Conservation (phyloP, 2,329 filamentous ascomycete genomes). For the Juglanconis juglandina region DNA sequence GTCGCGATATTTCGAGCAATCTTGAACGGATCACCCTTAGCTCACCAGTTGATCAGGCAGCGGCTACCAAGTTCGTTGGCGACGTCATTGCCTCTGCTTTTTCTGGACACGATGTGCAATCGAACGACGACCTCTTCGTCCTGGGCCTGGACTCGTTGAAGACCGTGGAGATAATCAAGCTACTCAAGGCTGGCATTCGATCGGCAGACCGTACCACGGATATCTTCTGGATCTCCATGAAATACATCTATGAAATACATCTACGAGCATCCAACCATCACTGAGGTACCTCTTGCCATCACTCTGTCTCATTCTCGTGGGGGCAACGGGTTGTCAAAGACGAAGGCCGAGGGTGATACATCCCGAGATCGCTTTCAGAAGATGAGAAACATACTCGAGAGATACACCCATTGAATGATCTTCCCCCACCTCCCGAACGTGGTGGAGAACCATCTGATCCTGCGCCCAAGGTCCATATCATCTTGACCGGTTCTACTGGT, state of each 20-base stretch:
- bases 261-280: slow-evolving; percentile 19
- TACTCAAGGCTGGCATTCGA: slow-evolving; percentile 15
- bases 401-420: not conserved
- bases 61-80: slow-evolving; percentile 5
- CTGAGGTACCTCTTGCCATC: slow-evolving; percentile 8
- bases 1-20: slow-evolving; percentile 5
- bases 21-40: not conserved
- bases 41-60: not conserved
- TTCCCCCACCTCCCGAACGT: not conserved
- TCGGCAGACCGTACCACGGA: not conserved
- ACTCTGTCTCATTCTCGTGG: too few relatives aligned
- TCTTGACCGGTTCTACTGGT: slow-evolving; percentile 33
- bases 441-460: slow-evolving; percentile 1
- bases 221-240: slow-evolving; percentile 11
- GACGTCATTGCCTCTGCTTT: slow-evolving; percentile 13
- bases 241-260: slow-evolving; percentile 17
- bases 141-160: slow-evolving; percentile 20
- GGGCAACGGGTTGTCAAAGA: not conserved
- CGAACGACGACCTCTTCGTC: slow-evolving; percentile 18
- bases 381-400: not conserved
- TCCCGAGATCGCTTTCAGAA: not conserved
- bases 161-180: slow-evolving; percentile 17
- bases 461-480: slow-evolving; percentile 20
- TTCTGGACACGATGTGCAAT: not conserved
- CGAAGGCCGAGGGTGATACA: not conserved